Percentiles rank a stretch among this genome's conserved stretches.
phyloP scores from a whole-genome alignment of 192 early-diverging fungal genomes.

The Coemansia sp. region DNA sequence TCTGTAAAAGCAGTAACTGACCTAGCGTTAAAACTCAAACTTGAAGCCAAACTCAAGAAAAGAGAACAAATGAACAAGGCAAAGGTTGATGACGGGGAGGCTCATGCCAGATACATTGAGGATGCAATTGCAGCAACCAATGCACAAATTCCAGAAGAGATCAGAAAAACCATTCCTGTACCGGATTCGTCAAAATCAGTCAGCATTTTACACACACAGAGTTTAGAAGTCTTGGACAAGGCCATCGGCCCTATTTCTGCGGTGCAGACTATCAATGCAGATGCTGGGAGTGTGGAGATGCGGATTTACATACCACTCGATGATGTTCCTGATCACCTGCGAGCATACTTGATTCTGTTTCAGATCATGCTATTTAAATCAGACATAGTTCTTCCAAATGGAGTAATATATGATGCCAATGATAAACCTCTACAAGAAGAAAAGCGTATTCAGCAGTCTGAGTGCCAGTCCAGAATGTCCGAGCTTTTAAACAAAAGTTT shows the following conservation, averaged over 20 bases:
- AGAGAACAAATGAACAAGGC: conserved; percentile 25
- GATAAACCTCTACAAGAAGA: conserved; percentile 2
- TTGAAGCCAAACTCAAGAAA: conserved; percentile 30
- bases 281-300: conserved; percentile 66
- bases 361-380: conserved; percentile 70
- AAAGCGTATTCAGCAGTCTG: conserved; percentile 18
- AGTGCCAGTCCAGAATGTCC: conserved; percentile 47
- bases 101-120: conserved; percentile 57
- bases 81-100: conserved; percentile 23
- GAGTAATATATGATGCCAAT: conserved; percentile 27
- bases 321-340: conserved; percentile 60
- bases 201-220: conserved; percentile 18
- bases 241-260: conserved; percentile 51
- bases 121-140: conserved; percentile 27
- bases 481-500: conserved; percentile 51
- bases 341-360: conserved; percentile 72
- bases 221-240: conserved; percentile 1
- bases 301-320: conserved; percentile 58
- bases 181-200: conserved; percentile 29
- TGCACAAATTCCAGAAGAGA: conserved; percentile 52
- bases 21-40: conserved; percentile 8
- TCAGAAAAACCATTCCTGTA: conserved; percentile 59
- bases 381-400: conserved; percentile 56
- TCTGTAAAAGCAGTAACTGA: conserved; percentile 40
- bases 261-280: conserved; percentile 63